Evolutionary conservation across 2,329 filamentous ascomycete genomes (phyloP), one percentile per base, ranked within the genome.

Genomic region (Penicillium psychrosexuale): DNA sequence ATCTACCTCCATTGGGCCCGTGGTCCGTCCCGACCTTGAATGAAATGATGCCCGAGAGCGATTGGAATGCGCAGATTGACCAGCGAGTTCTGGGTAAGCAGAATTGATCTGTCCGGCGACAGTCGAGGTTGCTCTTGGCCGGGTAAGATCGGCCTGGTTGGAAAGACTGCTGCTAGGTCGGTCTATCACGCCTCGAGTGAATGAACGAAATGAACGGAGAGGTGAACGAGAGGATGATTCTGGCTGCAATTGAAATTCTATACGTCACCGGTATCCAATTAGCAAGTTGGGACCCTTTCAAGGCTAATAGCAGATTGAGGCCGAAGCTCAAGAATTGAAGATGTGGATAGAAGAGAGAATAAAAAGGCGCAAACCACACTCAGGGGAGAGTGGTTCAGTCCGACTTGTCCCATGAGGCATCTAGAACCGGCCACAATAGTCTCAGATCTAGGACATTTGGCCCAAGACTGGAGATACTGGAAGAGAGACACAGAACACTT

Each of bases 1-100:
- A 68, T 96, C 91, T 49, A 88, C 80, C 67, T 87, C 86, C 79
- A 91, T 84, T 72, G 84, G 83, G 67, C 83, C 83, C 51, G 84
- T 81, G 78, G 87, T 86, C 63, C 70, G 66, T 57, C 70, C 71
- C 15, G 74, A 66, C 52, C 70, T 64, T 48, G 72, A 70, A 57
- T 72, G 72, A 53, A 71, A 74, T 1, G 72, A 73, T 12, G 64
- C 63, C 44, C 70, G 66, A 13, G 71, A 71, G 24, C 63, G 63
- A 55, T 72, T 71, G 53, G 64, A 62, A 42, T 66, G 62, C n/a
- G 60, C 33, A 42, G 61, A 52, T 33, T 61, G 59, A 37, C 53
- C 52, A 47, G 44, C 52, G 7, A 62, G 53, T 19, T 61, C 62
- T 13, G 60, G 58, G 36, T 57, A 49, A 36, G 57, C 57, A 30